A percentile compares a stretch with the other conserved stretches of the same genome.
Conservation (phyloP, 2,329 filamentous ascomycete species). For the Tolypocladium guangdongense region DNA sequence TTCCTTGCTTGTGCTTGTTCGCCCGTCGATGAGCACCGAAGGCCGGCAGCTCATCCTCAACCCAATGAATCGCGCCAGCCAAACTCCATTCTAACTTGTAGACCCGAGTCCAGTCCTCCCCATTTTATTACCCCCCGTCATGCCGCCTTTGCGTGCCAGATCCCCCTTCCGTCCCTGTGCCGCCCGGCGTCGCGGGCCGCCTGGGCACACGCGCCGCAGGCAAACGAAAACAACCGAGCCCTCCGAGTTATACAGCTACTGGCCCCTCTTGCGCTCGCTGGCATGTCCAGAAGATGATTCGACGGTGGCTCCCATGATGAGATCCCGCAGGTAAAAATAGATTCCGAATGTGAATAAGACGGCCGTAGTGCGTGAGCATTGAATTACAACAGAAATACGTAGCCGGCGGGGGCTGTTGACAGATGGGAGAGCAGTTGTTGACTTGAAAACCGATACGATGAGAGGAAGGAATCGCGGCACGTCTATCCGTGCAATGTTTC, state of each 20-base stretch:
- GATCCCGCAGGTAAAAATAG: not conserved
- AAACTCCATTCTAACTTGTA: not conserved
- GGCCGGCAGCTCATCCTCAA: not conserved
- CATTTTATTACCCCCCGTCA: not conserved
- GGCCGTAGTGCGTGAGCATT: not conserved
- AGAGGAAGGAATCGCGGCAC: not conserved
- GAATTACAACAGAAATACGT: not conserved
- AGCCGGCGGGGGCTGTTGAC: not conserved
- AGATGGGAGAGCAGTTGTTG: not conserved
- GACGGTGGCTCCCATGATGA: not conserved
- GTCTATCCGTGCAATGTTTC: conserved; percentile 56
- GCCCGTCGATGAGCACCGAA: not conserved
- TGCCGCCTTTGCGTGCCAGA: not conserved
- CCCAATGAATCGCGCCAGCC: not conserved
- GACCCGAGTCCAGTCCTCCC: not conserved
- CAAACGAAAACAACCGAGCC: not conserved
- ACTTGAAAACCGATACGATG: not conserved
- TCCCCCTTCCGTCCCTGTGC: not conserved
- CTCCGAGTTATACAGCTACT: not conserved
- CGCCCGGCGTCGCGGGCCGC: not conserved
- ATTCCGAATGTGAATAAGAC: not conserved
- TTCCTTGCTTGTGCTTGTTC: not conserved
- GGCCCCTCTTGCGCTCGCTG: not conserved
- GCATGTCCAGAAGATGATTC: not conserved
- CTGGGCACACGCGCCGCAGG: not conserved